These are phyloP conservation scores for Tuber melanosporum DNA, from an alignment of 495 filamentous ascomycete genomes.

Conservation along the genomic window DNA sequence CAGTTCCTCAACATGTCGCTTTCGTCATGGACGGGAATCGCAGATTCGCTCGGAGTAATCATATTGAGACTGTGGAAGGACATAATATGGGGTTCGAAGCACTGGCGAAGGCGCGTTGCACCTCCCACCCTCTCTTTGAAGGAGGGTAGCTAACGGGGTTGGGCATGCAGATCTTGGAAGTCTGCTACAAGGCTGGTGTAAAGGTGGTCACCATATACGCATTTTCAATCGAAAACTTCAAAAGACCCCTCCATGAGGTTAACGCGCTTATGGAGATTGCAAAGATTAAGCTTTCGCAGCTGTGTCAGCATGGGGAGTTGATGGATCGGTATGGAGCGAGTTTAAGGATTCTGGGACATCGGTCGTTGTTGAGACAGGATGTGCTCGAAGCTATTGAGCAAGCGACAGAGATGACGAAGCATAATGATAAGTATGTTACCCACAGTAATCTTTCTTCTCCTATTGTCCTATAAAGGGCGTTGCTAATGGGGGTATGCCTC, in stretches of 20 bases:
- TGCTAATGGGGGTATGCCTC: not conserved
- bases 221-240: slow-evolving; percentile 98
- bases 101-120: slow-evolving; percentile 60
- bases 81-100: slow-evolving; percentile 95
- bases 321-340: slow-evolving; percentile 87
- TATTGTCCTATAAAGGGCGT: slow-evolving; percentile 16
- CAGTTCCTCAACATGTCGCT: slow-evolving; percentile 86
- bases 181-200: slow-evolving; percentile 94
- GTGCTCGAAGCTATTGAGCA: slow-evolving; percentile 80
- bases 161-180: slow-evolving; percentile 68
- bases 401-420: slow-evolving; percentile 71
- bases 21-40: slow-evolving; percentile 99
- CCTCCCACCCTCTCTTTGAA: not conserved
- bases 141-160: not conserved
- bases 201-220: slow-evolving; percentile 96
- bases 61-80: slow-evolving; percentile 96
- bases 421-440: slow-evolving; percentile 62
- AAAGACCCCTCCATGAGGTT: slow-evolving; percentile 94
- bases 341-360: slow-evolving; percentile 74
- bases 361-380: slow-evolving; percentile 72
- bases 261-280: slow-evolving; percentile 97
- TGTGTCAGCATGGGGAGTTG: slow-evolving; percentile 87
- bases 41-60: slow-evolving; percentile 77
- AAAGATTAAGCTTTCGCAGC: slow-evolving; percentile 82
- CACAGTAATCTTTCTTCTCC: slow-evolving; percentile 1